Evolutionary conservation across 495 filamentous ascomycete genomes (phyloP).

Genomic region (Penicillium argentinense): DNA sequence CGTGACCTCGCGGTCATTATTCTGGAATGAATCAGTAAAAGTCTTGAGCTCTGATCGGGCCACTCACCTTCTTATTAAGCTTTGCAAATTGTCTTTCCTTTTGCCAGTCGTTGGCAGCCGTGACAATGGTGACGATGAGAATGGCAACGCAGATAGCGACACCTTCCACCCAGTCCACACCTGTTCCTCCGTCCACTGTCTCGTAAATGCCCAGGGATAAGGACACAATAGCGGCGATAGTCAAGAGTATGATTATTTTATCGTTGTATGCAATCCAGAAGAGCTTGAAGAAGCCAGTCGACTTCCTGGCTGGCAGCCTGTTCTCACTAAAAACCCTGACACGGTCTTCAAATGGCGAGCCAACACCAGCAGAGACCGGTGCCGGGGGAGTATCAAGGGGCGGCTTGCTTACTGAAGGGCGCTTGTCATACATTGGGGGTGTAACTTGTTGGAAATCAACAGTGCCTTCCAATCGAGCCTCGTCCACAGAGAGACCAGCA

Average conservation of each 20-base stretch:
- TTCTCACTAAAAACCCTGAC: constrained; percentile 75
- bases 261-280: constrained; percentile 89
- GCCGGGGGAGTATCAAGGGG: constrained; percentile 2
- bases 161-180: constrained; percentile 78
- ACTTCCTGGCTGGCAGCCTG: constrained; percentile 69
- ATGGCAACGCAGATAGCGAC: constrained; percentile 78
- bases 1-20: constrained; percentile 77
- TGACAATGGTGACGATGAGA: constrained; percentile 71
- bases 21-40: constrained; percentile 38
- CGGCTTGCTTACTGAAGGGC: constrained; percentile 15
- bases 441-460: constrained; percentile 64
- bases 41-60: neutral
- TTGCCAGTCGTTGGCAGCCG: constrained; percentile 74
- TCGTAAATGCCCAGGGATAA: constrained; percentile 74
- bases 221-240: constrained; percentile 70
- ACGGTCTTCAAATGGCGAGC: constrained; percentile 57
- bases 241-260: constrained; percentile 76
- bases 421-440: constrained; percentile 16
- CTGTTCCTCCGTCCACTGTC: constrained; percentile 40
- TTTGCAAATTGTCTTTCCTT: constrained; percentile 79
- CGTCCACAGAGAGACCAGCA: constrained; percentile 66
- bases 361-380: constrained; percentile 17
- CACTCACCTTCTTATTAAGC: constrained; percentile 63
- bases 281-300: constrained; percentile 67
- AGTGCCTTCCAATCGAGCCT: constrained; percentile 53